Evolutionary conservation across 176 grass and related monocot genomes (phyloP), one percentile per base, ranked within the genome.

Genomic region (Hordeum marinum): DNA sequence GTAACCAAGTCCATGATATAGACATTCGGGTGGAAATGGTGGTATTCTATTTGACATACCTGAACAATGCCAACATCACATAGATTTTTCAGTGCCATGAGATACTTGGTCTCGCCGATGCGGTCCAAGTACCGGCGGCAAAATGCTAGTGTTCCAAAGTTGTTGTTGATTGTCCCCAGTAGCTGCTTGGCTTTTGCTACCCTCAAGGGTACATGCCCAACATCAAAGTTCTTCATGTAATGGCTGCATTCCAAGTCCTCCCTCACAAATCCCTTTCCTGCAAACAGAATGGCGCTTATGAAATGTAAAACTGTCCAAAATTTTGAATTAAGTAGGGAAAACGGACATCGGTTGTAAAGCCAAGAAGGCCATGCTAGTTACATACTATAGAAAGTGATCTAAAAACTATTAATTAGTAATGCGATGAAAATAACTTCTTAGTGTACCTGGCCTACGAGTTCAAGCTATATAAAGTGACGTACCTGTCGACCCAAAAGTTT

Each of bases 221-320:
- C 96, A 76, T 99, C 96, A 37, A 94, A 99, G 75, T 91, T 96
- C 88, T 99, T 99, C 96, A 95, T 98, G 83, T 99, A 99, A 89
- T 99, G 96, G 57, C 96, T 99, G 64, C 96, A 96, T 27, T 99
- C 96, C 43, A 99, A 72, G 68, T 96, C 96, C 79, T 99, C 96
- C 82, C 94, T 92, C 46, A 99, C 93, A 82, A 90, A 88, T 75
- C 96, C 96, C 66, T 89, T 96, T 27, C 96, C 96, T 96, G 86
- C 32, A 86, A 81, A 84, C 15, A 40, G 29, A 39, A 80, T 15
- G 21, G 37, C 21, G 7, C 32, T 68, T 82, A 62, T 13, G 50
- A 70, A 68, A 63, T 76, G 54, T 81, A 77, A 1, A 83, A 21
- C 21, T 62, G 14, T 78, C 61, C 21, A 79, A 67, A 41, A 42